Evolutionary conservation across 2,329 filamentous ascomycete species (phyloP), one percentile per base, ranked within the genome.

Genomic region (Ophiostoma pallidulum): DNA sequence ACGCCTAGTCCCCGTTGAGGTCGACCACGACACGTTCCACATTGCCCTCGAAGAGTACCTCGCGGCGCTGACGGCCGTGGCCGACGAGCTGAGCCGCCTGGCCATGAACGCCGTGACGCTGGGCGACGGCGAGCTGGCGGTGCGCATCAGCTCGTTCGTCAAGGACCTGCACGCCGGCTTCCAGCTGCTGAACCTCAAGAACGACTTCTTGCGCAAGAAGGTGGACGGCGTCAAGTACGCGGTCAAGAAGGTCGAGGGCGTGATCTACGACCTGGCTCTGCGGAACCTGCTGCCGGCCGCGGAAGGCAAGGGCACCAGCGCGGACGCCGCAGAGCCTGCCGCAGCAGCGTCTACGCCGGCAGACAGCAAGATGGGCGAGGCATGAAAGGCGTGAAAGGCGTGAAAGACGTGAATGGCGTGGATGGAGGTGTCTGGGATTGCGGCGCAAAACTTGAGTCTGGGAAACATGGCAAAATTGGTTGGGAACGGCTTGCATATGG

Each of bases 41-140:
- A 74, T 98, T 59, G 94, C 89, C 37, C 91, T 97, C 58, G 92
- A 98, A 67, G 92, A 98, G 67, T 98, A 98, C 66, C 81, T 98
- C 20, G 82, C 94, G 51, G 82, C 88, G 13, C 74, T 97, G 50
- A 91, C 92, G 50, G 80, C 82, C 51, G 78, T 97, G 51, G 86
- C 92, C 33, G 89, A 95, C 60, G 92, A 98, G 68, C 77, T 98
- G 59, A 77, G 86, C 51, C 87, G 91, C 36, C 78, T 98, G 49
- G 89, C 92, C 29, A 87, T 92, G 66, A 98, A 98, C 68, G 84
- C 87, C 5, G 92, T 98, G 55, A 95, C 91, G 1, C 72, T 95
- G 32, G 89, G 89, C 50, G 90, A 98, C 66, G 89, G 90, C 59
- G 74, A 78, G 49, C 78, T 92, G 51, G 92, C 92, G 16, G 74